phyloP scores from a whole-genome alignment of 306 rosid species.

The Styphnolobium japonicum region DNA sequence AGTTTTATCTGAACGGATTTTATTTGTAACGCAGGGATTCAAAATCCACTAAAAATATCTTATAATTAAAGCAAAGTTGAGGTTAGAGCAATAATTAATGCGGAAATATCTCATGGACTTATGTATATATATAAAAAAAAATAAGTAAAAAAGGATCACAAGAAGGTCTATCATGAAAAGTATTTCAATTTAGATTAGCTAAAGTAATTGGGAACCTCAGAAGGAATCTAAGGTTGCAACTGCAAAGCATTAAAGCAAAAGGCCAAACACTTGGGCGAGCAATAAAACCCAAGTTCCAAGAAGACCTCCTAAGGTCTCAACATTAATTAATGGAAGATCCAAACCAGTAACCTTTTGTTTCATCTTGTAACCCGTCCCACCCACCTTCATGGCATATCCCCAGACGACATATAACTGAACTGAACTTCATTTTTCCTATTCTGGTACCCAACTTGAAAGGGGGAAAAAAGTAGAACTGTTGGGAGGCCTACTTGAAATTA shows the following conservation, averaged over 20 bases:
- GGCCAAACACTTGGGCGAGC: conserved; percentile 1
- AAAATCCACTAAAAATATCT: too few species aligned
- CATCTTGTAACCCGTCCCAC: conserved; percentile 1
- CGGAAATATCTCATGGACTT: too few species aligned
- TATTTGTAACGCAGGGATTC: too few species aligned
- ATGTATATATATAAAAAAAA: too few species aligned
- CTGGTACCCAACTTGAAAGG: conserved; percentile 9
- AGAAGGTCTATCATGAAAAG: conserved; percentile 4
- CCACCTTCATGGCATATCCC: conserved; percentile 7
- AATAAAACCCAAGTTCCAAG: conserved; percentile 19
- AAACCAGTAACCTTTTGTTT: conserved; percentile 20
- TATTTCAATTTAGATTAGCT: conserved; percentile 20
- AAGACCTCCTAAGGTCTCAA: neutral
- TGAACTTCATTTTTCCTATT: conserved; percentile 12
- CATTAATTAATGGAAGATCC: conserved; percentile 29
- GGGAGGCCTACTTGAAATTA: neutral
- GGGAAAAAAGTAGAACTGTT: neutral
- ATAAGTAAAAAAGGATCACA: conserved; percentile 29
- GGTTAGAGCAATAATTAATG: too few species aligned
- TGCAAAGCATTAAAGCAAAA: conserved; percentile 11
- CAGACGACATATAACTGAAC: conserved; percentile 11
- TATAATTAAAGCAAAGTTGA: too few species aligned
- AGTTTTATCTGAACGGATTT: too few species aligned
- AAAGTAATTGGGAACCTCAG: neutral
- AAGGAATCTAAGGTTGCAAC: neutral